These are phyloP conservation scores for Setaria viridis DNA, from an alignment of 202 grass and related monocot species.

Conservation along the genomic window DNA sequence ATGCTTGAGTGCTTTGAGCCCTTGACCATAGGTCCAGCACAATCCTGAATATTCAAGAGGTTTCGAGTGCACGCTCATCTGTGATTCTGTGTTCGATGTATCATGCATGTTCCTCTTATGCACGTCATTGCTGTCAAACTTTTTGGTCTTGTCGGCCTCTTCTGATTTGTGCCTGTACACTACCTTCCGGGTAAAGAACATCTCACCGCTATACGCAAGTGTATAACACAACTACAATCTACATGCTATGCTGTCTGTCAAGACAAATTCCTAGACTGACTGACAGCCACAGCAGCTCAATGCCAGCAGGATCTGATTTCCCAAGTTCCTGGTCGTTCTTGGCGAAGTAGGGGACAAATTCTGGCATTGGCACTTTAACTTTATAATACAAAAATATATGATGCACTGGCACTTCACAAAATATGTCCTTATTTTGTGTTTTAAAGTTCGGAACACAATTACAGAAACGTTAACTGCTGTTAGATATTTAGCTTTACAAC, in stretches of 20 bases:
- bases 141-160: not conserved
- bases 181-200: not conserved
- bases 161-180: not conserved
- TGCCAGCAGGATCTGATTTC: not conserved
- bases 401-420: not conserved
- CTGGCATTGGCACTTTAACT: not conserved
- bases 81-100: not conserved
- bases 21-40: not conserved
- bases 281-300: not conserved
- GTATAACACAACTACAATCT: not conserved
- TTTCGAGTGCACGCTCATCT: not conserved
- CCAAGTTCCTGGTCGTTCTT: not conserved
- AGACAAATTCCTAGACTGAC: not conserved
- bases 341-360: not conserved
- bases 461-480: not conserved
- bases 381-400: not conserved
- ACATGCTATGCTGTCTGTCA: not conserved
- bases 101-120: not conserved
- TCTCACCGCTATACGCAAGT: not conserved
- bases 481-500: constrained; percentile 9
- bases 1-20: not conserved
- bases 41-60: not conserved
- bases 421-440: not conserved
- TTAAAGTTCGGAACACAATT: not conserved
- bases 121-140: not conserved